A percentile compares a stretch with the other conserved stretches of the same genome.
These are phyloP conservation scores for Kentomonas sorsogonicus DNA, from an alignment of 208 protist species.

Conservation along the genomic window DNA sequence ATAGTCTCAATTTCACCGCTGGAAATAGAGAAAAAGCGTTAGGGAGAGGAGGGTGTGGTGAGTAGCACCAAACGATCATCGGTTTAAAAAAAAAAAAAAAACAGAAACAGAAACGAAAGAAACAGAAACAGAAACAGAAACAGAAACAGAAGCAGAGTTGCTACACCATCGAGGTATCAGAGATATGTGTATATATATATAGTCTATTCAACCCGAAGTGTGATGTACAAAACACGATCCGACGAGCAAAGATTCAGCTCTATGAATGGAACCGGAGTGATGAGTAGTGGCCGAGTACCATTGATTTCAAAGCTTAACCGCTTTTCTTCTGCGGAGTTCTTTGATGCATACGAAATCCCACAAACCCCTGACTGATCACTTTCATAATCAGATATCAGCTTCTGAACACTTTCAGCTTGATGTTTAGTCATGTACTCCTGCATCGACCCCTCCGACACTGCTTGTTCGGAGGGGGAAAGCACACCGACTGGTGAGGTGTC, in stretches of 20 bases:
- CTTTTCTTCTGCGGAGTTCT: not conserved
- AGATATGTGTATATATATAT: not conserved
- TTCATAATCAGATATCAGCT: too few relatives aligned
- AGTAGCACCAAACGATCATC: not conserved
- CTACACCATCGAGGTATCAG: too few relatives aligned
- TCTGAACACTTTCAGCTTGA: too few relatives aligned
- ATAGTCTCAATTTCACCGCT: conserved; percentile 6
- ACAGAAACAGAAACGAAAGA: conserved; percentile 4
- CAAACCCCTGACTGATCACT: too few relatives aligned
- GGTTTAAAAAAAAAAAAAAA: not conserved
- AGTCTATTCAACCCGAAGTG: not conserved
- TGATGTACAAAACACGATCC: conserved; percentile 1
- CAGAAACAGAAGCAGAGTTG: too few relatives aligned
- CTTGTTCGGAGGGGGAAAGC: too few relatives aligned
- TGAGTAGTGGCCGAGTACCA: not conserved
- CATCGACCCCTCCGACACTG: too few relatives aligned
- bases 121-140: conserved; percentile 4
- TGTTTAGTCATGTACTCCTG: too few relatives aligned
- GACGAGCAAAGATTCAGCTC: not conserved
- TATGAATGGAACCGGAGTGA: not conserved
- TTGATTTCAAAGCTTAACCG: not conserved
- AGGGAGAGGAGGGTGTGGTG: too few relatives aligned
- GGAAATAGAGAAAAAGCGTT: conserved; percentile 1
- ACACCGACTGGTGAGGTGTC: too few relatives aligned
- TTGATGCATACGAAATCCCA: not conserved